Evolutionary conservation across 768 basidiomycete species (phyloP), one percentile per base, ranked within the genome.

Genomic region (Leccinellum rugosiceps): DNA sequence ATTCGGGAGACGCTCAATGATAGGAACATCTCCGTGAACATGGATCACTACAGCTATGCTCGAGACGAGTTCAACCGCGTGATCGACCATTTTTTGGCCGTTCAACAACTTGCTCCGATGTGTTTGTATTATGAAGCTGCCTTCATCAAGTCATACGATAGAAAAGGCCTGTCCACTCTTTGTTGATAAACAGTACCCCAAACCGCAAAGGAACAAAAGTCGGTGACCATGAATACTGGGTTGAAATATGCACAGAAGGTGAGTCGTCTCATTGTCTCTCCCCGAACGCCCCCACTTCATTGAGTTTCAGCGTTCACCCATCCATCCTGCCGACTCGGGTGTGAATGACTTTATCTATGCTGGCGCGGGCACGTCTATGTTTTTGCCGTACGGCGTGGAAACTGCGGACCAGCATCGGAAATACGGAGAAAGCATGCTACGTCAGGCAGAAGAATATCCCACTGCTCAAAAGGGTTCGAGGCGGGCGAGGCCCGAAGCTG

Each of bases 61-160:
- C 80, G 92, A 52, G 96, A 96, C 57, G 96, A 99, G 69, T 97
- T 87, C 68, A 96, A 98, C 61, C 82, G 91, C 50, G 95, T 97
- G 1, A 95, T 98, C 60, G 96, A 99, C 4, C 11, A 17, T 17
- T 13, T 52, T 41, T 23, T 17, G 17, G 4, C 13, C 9, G 9
- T n/a, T n/a, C 26, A 25, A n/a, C 32, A 14, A 35, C 50, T 51
- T 23, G 50, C 46, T 58, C 28, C 50, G 34, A 6, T 14, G 30
- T 14, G 21, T 53, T 49, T 25, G 11, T 58, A 98, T 95, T 97
- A 98, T 68, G 93, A 94, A 69, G 93, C 92, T 1, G 94, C 95
- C 0, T 92, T 90, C 5, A 81, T 81, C 53, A 83, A 88, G 55
- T 90, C 89, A 65, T 90, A 90, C 66, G 70, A 80, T 26, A 83